phyloP scores from a whole-genome alignment of 148 eudicot genomes.

The Amaranthus palmeri region DNA sequence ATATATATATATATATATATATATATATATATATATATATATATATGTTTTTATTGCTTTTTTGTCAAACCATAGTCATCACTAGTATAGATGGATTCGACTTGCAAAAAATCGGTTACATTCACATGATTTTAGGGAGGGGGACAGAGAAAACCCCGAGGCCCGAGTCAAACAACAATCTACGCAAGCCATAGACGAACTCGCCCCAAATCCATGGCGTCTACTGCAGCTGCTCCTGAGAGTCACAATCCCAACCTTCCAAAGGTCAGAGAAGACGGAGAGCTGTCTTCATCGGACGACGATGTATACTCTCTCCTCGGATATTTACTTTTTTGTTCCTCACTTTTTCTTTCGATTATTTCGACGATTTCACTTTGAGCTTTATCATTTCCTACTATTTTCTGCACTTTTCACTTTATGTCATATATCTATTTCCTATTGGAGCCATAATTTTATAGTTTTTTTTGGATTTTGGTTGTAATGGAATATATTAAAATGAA shows the following conservation, averaged over 20 bases:
- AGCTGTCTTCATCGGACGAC: constrained; percentile 35
- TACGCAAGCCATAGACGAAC: constrained; percentile 6
- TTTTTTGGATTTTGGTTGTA: too few species aligned
- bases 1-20: too few species aligned
- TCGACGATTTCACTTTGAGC: too few species aligned
- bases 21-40: too few species aligned
- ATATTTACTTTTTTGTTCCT: not conserved
- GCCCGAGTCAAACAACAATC: not conserved
- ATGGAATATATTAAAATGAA: too few species aligned
- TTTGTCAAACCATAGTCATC: too few species aligned
- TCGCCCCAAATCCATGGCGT: constrained; percentile 18
- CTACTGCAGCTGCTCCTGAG: constrained; percentile 2
- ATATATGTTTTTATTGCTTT: too few species aligned
- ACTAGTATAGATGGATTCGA: too few species aligned
- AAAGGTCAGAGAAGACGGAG: constrained; percentile 38
- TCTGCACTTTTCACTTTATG: not conserved
- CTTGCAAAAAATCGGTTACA: too few species aligned
- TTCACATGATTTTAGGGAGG: not conserved
- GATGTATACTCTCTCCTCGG: constrained; percentile 27
- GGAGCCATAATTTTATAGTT: too few species aligned
- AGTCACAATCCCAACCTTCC: constrained; percentile 3
- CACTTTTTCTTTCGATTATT: not conserved
- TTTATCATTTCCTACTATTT: not conserved
- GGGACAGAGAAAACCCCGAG: not conserved
- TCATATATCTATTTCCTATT: too few species aligned